Evolutionary conservation across 805 yeast genomes (phyloP), one percentile per base, ranked within the genome.

Genomic region (Metschnikowia amazonensis): DNA sequence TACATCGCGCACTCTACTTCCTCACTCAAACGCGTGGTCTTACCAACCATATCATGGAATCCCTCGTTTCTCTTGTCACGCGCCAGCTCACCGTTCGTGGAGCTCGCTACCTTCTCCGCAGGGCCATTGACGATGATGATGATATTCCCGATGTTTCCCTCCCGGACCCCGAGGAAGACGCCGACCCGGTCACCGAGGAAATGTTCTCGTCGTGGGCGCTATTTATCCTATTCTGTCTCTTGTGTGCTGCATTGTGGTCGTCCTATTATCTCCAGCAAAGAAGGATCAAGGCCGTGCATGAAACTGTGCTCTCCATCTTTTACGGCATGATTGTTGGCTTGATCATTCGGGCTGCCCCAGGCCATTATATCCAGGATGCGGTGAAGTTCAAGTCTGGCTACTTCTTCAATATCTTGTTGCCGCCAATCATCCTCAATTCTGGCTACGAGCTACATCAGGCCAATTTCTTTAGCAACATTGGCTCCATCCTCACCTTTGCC

Each of bases 151-250:
- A 70, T 25, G 51, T 63, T 20, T 52, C 72, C 1, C 60, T 76
- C 14, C 80, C 82, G 0, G 86, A 77, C 55, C 63, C 64, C 17
- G 88, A 82, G 29, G 84, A 76, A 11, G 79, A 74, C 25, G 75
- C 83, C 5, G 89, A 87, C 59, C 97, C 98, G 0, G 85, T 89
- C 17, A 82, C 92, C 3, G 97, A 92, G 58, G 99, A 94, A 65
- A 89, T 94, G 57, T 94, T 89, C 64, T 86, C 96, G 4, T 89
- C 97, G 0, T 94, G 99, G 99, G 98, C 99, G 0, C 69, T 94
- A 25, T 90, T 89, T 65, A 95, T 94, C 48, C 74, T 94, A 51
- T 64, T 94, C 40, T 80, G 86, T 46, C 72, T 94, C 36, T 70
- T 94, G 37, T 85, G 92, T 47, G 78, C 90, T 7, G 97, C 99